Base-by-base conservation (phyloP, 2,329 filamentous ascomycete genomes). In the Fusarium sp. region DNA sequence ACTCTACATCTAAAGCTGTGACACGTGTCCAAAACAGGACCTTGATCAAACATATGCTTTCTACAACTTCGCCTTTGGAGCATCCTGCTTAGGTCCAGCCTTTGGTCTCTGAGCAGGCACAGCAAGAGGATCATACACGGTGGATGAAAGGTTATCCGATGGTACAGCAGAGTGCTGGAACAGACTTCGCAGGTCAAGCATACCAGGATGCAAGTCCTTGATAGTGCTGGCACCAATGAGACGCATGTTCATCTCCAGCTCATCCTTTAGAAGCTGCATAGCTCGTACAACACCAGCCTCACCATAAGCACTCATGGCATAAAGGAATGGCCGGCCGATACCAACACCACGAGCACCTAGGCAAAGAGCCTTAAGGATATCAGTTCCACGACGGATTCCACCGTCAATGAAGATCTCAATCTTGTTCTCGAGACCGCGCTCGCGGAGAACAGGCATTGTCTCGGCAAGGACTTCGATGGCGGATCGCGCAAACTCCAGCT, bases 191-290 rank as follows among this genome's bases (percentile, higher is more conserved):
- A 89, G 88, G 79, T 99, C 96, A 23, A 99, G 81, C 80, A 99
- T 83, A 30, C 90, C 90, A 0, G 95, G 92, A 69, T 92, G 93
- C 69, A 99, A 83, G 74, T 99, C 90, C 38, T 90, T 89, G 35
- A 99, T 81, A 66, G 83, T 90, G 23, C 87, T 88, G 64, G 90
- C 93, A 13, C 96, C 96, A 74, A 99, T 94, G 70, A 99, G 84
- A 10, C 96, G 90, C 96, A 99, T 98, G 78, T 95, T 96, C 95
- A 98, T 98, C 84, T 97, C 94, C 89, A 99, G 93, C 87, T 99
- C 96, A 78, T 98, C 96, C 84, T 93, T 94, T 74, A 97, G 87
- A 64, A 97, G 84, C 81, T 94, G 92, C 92, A 98, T 97, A 35
- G 96, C 96, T 37, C 93, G 89, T 78, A 97, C 93, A 23, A 98